Percentiles rank a stretch among this genome's conserved stretches.
Conservation (phyloP, 2,329 filamentous ascomycete species). For the Leptoxyphium fumago region DNA sequence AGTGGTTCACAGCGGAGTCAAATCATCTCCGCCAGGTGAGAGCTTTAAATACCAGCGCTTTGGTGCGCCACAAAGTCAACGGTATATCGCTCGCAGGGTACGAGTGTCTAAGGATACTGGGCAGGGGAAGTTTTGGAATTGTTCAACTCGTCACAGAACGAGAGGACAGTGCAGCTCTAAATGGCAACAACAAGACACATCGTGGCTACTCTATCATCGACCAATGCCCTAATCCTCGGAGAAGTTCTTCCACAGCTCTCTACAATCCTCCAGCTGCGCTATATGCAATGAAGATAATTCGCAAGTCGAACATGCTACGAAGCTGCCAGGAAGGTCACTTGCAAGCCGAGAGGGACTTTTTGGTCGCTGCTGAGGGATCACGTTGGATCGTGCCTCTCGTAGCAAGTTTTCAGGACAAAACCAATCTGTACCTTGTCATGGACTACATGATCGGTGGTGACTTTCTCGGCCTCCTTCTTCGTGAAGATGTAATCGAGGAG, state of each 20-base stretch:
- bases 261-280: constrained; percentile 38
- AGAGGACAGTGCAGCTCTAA: not conserved
- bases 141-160: constrained; percentile 67
- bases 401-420: constrained; percentile 74
- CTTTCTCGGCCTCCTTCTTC: constrained; percentile 73
- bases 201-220: not conserved
- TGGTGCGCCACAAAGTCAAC: constrained; percentile 31
- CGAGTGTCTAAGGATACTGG: constrained; percentile 66
- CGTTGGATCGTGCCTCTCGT: constrained; percentile 81
- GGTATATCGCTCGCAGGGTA: constrained; percentile 50
- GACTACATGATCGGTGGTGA: constrained; percentile 97
- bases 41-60: constrained; percentile 49
- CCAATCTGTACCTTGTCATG: constrained; percentile 85
- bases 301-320: constrained; percentile 82
- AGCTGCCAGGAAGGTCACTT: constrained; percentile 88
- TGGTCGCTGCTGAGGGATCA: constrained; percentile 78
- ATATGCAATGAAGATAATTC: constrained; percentile 94
- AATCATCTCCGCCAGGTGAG: constrained; percentile 61
- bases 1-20: constrained; percentile 54
- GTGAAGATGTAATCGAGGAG: constrained; percentile 72
- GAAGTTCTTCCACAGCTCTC: not conserved
- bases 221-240: not conserved
- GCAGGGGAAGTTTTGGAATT: constrained; percentile 89
- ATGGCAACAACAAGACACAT: not conserved
- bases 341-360: constrained; percentile 78